Percentiles rank a stretch among this genome's conserved stretches.
Evolutionary conservation across 1,284 basidiomycete genomes (phyloP).

Genomic region (Pisolithus thermaeus): DNA sequence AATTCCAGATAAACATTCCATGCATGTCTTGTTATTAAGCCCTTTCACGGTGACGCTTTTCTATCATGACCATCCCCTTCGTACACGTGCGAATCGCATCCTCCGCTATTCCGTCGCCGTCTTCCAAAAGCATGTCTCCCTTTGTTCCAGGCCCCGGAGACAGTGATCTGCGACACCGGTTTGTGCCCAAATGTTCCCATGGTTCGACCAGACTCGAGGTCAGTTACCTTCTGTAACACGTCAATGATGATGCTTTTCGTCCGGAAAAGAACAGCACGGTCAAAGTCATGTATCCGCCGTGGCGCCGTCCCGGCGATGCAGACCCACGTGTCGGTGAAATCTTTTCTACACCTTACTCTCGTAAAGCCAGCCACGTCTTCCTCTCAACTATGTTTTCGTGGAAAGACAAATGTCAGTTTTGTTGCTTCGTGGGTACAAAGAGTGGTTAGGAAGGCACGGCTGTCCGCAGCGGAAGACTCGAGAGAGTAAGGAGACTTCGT

Average conservation of each 20-base stretch:
- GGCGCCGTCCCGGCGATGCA: background rate
- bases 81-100: background rate
- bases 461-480: background rate
- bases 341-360: background rate
- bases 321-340: background rate
- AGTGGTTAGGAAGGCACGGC: background rate
- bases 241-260: background rate
- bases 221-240: background rate
- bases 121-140: background rate
- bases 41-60: background rate
- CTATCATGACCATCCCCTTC: background rate
- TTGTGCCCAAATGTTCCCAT: background rate
- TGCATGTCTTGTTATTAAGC: background rate
- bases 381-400: background rate
- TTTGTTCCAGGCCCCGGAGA: background rate
- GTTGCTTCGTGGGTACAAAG: background rate
- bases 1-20: background rate
- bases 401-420: background rate
- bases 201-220: background rate
- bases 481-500: background rate
- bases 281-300: background rate
- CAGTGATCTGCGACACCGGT: background rate
- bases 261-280: background rate
- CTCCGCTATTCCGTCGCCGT: background rate
- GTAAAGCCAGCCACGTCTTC: background rate